These are phyloP conservation scores for Naganishia friedmannii DNA, from an alignment of 768 basidiomycete species.

Conservation along the genomic window DNA sequence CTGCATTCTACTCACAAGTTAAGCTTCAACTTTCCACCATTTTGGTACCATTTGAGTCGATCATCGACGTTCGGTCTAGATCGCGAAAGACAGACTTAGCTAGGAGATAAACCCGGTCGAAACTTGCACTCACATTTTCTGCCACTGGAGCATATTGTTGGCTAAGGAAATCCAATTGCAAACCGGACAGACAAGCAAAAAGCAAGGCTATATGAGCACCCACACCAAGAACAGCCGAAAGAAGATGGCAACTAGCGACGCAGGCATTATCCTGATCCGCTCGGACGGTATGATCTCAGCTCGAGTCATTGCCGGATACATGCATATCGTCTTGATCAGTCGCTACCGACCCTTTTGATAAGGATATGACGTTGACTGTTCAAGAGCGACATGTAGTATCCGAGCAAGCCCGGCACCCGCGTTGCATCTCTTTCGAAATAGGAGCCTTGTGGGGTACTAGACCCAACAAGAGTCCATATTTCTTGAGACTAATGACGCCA, in stretches of 20 bases:
- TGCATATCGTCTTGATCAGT: neutral
- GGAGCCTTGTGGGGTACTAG: conserved; percentile 14
- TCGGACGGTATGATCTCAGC: conserved; percentile 55
- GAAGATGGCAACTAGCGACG: conserved; percentile 40
- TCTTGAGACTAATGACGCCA: conserved; percentile 20
- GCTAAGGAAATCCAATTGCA: neutral
- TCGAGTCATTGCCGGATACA: conserved; percentile 27
- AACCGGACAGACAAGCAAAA: neutral
- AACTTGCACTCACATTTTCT: conserved; percentile 3
- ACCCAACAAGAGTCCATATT: conserved; percentile 14
- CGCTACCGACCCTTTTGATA: neutral
- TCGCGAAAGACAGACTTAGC: neutral
- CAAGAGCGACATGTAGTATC: conserved; percentile 10
- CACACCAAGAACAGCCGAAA: conserved; percentile 14
- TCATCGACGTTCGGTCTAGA: conserved; percentile 51
- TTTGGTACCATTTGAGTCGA: conserved; percentile 46
- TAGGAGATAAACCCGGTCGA: neutral
- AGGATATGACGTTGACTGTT: neutral
- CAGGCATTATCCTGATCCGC: conserved; percentile 54
- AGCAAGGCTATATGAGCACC: conserved; percentile 4
- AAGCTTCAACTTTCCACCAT: conserved; percentile 51
- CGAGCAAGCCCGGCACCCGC: conserved; percentile 35
- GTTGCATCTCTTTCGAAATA: conserved; percentile 36
- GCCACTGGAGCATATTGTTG: conserved; percentile 3
- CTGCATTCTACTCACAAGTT: conserved; percentile 48